These are phyloP conservation scores for Claviceps capensis DNA, from an alignment of 2,329 filamentous ascomycete species.

Conservation along the genomic window DNA sequence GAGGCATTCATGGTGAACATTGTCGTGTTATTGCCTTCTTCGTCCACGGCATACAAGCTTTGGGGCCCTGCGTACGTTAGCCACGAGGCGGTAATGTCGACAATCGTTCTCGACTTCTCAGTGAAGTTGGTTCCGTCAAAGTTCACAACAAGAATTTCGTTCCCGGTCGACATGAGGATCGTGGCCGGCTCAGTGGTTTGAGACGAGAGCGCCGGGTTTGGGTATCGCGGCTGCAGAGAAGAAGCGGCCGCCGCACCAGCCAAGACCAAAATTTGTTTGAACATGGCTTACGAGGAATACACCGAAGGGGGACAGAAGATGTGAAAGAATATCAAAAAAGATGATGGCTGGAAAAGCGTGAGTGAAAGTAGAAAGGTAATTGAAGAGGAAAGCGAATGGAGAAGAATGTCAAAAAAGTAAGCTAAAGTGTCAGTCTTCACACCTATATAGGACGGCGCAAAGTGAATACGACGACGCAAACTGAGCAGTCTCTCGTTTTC, in stretches of 20 bases:
- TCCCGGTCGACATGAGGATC: conserved; percentile 27
- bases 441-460: no score
- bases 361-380: not conserved
- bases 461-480: no score
- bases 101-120: conserved; percentile 17
- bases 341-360: not conserved
- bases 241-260: not conserved
- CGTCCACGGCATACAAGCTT: conserved; percentile 32
- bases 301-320: not conserved
- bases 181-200: not conserved
- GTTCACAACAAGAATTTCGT: conserved; percentile 25
- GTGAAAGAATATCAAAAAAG: not conserved
- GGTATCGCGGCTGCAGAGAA: not conserved
- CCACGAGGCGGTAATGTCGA: conserved; percentile 32
- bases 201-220: not conserved
- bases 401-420: not conserved
- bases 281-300: not conserved
- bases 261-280: not conserved
- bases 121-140: conserved; percentile 28
- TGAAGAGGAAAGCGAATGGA: not conserved
- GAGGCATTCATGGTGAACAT: conserved; percentile 24
- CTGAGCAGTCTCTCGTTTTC: no score
- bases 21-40: conserved; percentile 27
- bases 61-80: conserved; percentile 26
- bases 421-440: no score